These are phyloP conservation scores for Phoma sp. DNA, from an alignment of 2,329 filamentous ascomycete species.

Conservation along the genomic window DNA sequence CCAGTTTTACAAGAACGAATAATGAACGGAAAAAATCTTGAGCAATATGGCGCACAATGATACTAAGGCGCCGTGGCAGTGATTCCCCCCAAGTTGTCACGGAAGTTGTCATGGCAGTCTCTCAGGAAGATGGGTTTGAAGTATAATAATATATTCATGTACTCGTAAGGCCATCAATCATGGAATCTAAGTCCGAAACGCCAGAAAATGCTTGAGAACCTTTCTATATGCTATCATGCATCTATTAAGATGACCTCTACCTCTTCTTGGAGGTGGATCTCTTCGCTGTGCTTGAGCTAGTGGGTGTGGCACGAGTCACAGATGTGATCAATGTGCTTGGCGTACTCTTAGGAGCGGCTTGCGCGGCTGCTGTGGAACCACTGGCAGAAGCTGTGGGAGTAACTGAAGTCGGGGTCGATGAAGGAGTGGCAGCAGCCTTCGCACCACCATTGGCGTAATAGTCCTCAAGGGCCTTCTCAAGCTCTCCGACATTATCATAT, in stretches of 20 bases:
- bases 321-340: constrained; percentile 8
- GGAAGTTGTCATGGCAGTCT: too few species aligned
- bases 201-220: too few species aligned
- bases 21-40: too few species aligned
- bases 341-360: background rate
- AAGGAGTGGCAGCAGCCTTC: constrained; percentile 1
- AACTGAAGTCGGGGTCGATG: background rate
- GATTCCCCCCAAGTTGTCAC: too few species aligned
- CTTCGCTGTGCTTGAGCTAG: constrained; percentile 11
- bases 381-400: background rate
- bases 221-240: too few species aligned
- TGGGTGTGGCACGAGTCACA: constrained; percentile 5
- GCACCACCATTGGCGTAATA: constrained; percentile 32
- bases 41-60: too few species aligned
- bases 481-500: constrained; percentile 31
- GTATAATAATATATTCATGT: too few species aligned
- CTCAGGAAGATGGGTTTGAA: too few species aligned
- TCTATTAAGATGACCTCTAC: background rate
- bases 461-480: constrained; percentile 34
- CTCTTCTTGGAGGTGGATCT: constrained; percentile 13
- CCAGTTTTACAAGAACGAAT: too few species aligned
- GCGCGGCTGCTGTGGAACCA: background rate
- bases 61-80: too few species aligned
- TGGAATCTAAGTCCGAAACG: too few species aligned
- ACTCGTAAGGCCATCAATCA: too few species aligned